Conservation (phyloP, 495 filamentous ascomycete genomes). For the Penicillium pancosmium region DNA sequence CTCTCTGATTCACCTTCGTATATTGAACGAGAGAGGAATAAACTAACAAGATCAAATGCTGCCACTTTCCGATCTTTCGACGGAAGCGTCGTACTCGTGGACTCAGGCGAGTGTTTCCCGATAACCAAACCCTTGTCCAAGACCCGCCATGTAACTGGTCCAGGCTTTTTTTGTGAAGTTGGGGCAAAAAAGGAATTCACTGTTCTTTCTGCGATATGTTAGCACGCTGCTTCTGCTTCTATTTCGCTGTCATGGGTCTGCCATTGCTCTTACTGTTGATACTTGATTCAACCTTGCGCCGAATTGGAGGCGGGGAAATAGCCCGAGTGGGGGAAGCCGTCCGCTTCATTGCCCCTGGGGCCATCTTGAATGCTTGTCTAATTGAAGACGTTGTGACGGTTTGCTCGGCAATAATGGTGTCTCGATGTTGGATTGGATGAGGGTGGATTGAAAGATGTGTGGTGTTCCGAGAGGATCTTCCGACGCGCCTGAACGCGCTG, state of each 20-base stretch:
- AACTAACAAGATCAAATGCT: constrained; percentile 84
- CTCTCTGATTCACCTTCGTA: not conserved
- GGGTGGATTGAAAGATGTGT: not conserved
- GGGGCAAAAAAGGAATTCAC: constrained; percentile 91
- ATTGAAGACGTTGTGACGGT: constrained; percentile 17
- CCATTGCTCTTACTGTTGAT: constrained; percentile 65
- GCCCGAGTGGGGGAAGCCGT: constrained; percentile 36
- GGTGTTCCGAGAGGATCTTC: not conserved
- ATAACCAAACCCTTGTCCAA: constrained; percentile 72
- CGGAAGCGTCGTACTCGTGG: constrained; percentile 15
- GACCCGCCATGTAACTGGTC: constrained; percentile 72
- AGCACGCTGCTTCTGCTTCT: no score
- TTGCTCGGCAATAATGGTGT: not conserved
- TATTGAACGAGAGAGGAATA: not conserved
- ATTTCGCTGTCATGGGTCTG: not conserved
- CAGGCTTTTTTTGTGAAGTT: constrained; percentile 79
- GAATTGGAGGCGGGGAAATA: constrained; percentile 51
- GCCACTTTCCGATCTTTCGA: constrained; percentile 66
- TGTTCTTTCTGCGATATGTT: constrained; percentile 54
- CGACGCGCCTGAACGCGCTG: constrained; percentile 34
- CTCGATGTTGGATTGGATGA: not conserved
- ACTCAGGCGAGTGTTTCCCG: constrained; percentile 64
- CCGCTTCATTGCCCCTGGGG: constrained; percentile 38
- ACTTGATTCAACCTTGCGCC: constrained; percentile 66
- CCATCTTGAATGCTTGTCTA: constrained; percentile 33